Percentiles rank a stretch among this genome's conserved stretches.
These are phyloP conservation scores for Parachaetomium inaequale DNA, from an alignment of 495 filamentous ascomycete species.

Conservation along the genomic window DNA sequence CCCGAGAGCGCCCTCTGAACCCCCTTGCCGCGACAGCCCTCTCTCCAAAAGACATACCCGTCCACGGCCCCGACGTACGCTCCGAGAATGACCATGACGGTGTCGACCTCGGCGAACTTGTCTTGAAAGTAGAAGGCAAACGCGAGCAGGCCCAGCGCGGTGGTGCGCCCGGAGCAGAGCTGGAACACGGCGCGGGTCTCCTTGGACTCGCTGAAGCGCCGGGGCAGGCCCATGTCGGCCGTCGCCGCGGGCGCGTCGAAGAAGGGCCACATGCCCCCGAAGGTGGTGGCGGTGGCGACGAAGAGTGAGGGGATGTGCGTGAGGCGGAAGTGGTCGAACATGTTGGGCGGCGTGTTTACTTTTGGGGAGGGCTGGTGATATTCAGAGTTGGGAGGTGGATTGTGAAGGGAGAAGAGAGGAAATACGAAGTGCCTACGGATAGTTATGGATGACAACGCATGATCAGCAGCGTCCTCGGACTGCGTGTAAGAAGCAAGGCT, in stretches of 20 bases:
- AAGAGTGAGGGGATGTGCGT: not conserved
- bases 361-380: not conserved
- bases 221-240: not conserved
- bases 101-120: not conserved
- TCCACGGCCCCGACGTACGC: too few species aligned
- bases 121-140: not conserved
- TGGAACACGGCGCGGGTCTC: not conserved
- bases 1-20: not conserved
- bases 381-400: not conserved
- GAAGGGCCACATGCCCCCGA: not conserved
- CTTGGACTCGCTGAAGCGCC: not conserved
- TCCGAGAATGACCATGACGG: not conserved
- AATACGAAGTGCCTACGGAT: too few species aligned
- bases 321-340: not conserved
- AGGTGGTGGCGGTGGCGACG: not conserved
- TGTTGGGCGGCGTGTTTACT: not conserved
- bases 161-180: not conserved
- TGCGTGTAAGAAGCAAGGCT: too few species aligned
- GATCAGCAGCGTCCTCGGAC: too few species aligned
- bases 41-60: too few species aligned
- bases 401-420: not conserved
- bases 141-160: not conserved
- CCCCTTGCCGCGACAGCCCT: not conserved
- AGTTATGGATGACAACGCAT: too few species aligned
- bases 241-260: not conserved